phyloP scores from a whole-genome alignment of 78 protist genomes.

The Dictyostelium discoideum region dicty_2.7 NC_007088.5:5069001-5069500 shows the following conservation, averaged over 20 bases:
- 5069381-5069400: not conserved
- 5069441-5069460: constrained; percentile 92
- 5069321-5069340: constrained; percentile 78
- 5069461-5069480: constrained; percentile 99
- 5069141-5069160: constrained; percentile 8
- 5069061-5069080: constrained; percentile 93
- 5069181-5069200: constrained; percentile 22
- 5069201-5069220: not conserved
- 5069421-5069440: constrained; percentile 66
- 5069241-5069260: constrained; percentile 41
- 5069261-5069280: constrained; percentile 39
- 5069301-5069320: constrained; percentile 77
- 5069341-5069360: constrained; percentile 84
- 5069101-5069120: constrained; percentile 84
- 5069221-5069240: not conserved
- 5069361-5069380: not conserved
- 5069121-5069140: constrained; percentile 44
- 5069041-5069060: constrained; percentile 77
- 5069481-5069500: constrained; percentile 95
- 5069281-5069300: constrained; percentile 75
- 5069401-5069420: not conserved
- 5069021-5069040: not conserved
- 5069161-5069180: constrained; percentile 30
- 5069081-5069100: constrained; percentile 98
- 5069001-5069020: constrained; percentile 48